Base-by-base conservation (phyloP, 139 green algal species). In the Micractinium conductrix region DNA sequence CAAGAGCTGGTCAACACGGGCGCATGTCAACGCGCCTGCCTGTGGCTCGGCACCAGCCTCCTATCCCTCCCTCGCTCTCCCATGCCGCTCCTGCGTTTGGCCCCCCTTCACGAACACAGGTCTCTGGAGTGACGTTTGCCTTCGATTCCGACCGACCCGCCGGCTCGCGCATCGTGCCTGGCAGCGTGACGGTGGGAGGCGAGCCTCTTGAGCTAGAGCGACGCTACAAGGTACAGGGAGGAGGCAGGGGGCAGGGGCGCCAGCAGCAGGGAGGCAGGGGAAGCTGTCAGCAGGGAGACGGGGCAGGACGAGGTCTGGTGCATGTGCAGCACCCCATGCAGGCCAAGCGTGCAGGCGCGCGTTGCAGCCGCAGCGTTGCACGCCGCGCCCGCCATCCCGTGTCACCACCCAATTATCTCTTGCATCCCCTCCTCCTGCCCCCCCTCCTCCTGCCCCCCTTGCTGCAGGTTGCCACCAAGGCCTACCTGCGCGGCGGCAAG, bases 401-500 rank as follows among this genome's bases (percentile, higher is more conserved):
- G 14, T 68, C 58, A 24, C 48, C 48, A 58, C 48, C 48, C 16
- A 16, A 16, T 16, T 16, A 16, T 16, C 48, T 10, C 48, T 58
- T 40, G 2, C 62, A 70, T 14, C n/a, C 62, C 28, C 17, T 16
- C 26, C 37, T 63, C 40, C 37, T 62, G 2, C 35, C 30, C 48
- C 38, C 68, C 68, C 45, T 53, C 7, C 44, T 73, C 30, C 73
- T 63, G 30, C 45, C 53, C 4, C 45, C 3, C 44, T 1, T 70
- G 26, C 26, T 53, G 50, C 67, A 75, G 53, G 65, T 94, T 37
- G 90, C 83, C 0, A 95, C 91, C 74, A 96, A 96, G 84, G 83
- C 85, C 2, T 96, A 96, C 76, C 83, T 96, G 68, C 85, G 87
- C n/a, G 83, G 90, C 45, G 93, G 93, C 50, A 96, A 94, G 79